phyloP scores from a whole-genome alignment of 495 filamentous ascomycete species.

The Talaromyces adpressus region DNA sequence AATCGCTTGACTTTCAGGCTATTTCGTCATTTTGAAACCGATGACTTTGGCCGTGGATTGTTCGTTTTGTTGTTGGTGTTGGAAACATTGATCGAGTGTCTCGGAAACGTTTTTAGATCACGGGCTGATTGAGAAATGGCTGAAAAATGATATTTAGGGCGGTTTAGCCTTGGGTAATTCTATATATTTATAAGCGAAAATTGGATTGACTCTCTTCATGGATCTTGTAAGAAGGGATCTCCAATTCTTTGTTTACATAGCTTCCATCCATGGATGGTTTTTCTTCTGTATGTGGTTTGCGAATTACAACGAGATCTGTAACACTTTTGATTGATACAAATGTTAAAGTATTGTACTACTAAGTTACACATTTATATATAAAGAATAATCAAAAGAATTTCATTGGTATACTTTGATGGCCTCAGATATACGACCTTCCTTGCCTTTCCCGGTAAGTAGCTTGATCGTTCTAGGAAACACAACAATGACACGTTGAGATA shows the following conservation, averaged over 20 bases:
- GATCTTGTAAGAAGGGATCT: background rate
- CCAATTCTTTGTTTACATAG: background rate
- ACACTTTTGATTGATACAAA: background rate
- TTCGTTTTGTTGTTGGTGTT: background rate
- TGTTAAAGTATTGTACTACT: background rate
- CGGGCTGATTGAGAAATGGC: background rate
- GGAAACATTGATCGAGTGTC: background rate
- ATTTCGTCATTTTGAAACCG: background rate
- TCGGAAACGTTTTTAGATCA: background rate
- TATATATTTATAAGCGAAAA: background rate
- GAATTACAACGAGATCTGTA: background rate
- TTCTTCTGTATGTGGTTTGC: background rate
- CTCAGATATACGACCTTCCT: background rate
- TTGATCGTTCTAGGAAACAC: background rate
- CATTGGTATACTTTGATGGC: background rate
- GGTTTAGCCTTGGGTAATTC: background rate
- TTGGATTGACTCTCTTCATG: background rate
- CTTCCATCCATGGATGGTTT: background rate
- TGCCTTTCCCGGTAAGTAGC: background rate
- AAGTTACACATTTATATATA: background rate
- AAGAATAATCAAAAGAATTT: background rate
- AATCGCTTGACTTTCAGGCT: background rate
- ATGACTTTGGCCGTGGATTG: background rate
- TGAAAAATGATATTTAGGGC: background rate
- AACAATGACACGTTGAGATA: background rate